Evolutionary conservation across 169 alveolate genomes (phyloP), one percentile per base, ranked within the genome.

Genomic region (Cyclospora cayetanensis): DNA sequence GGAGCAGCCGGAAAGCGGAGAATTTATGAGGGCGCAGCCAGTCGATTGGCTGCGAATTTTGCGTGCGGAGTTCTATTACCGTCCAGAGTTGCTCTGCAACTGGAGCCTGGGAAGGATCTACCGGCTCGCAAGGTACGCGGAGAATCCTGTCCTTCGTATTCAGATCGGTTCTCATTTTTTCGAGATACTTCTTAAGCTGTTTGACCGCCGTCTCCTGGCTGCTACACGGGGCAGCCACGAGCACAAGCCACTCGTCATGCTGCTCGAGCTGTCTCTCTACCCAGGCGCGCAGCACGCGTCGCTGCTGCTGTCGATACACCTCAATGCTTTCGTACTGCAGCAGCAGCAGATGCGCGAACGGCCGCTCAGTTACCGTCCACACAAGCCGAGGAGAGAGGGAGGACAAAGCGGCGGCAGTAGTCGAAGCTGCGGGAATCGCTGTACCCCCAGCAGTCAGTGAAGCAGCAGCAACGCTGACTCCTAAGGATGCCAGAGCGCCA

Each of bases 191-290:
- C 72, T 68, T 85, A 52, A 20, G 55, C 55, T 35, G 43, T 39
- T 68, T 85, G 35, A 9, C 46, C 11, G 11, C 68, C 50, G 92
- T 31, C 25, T 85, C 92, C 60, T 39, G 39, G 41, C 50, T 76
- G 74, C 84, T 34, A 74, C 25, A 68, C 46, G 92, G 85, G 12
- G 84, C 52, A 35, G 46, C 92, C 22, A 41, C 76, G 39, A 66
- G 50, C 0, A 85, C 92, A 5, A 85, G 72, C 83, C 83, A 85
- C 74, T 85, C 92, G 29, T 85, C 92, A 37, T 85, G 92, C 43
- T 85, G 92, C 85, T 85, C 92, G 9, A 42, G 34, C 74, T 35
- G 92, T 15, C 84, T 41, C 72, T 85, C 92, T 4, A 65, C 53
- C 92, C 92, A 85, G 5, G 27, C 53, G 37, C 72, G 72, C 92